Conservation (phyloP, 805 yeast genomes). For the Kodamaea kakaduensis region DNA sequence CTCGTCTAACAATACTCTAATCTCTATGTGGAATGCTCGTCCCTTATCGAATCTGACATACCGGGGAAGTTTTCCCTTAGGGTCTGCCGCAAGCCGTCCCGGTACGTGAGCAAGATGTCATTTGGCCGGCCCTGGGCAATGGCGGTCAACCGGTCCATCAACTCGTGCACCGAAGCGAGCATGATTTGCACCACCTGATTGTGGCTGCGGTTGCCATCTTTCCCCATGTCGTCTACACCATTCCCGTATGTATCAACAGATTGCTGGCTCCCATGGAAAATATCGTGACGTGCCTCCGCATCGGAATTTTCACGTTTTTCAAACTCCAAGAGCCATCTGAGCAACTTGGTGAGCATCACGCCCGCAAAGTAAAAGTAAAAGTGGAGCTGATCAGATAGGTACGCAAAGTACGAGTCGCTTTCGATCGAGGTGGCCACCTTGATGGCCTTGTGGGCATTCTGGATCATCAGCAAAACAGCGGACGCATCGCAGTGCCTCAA, state of each 20-base stretch:
- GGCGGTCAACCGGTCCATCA: constrained; percentile 27
- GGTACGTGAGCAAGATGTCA: constrained; percentile 31
- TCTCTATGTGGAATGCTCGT: too few species aligned
- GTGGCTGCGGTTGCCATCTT: too few species aligned
- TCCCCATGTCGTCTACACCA: too few species aligned
- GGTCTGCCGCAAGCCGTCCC: constrained; percentile 16
- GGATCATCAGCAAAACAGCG: constrained; percentile 32
- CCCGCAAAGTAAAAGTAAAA: constrained; percentile 46
- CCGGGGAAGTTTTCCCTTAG: constrained; percentile 6
- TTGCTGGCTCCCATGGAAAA: too few species aligned
- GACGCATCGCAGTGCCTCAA: constrained; percentile 23
- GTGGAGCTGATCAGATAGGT: constrained; percentile 68
- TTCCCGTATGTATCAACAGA: too few species aligned
- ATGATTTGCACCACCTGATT: not conserved
- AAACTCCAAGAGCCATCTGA: constrained; percentile 10
- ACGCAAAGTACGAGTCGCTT: constrained; percentile 58
- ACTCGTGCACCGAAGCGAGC: constrained; percentile 14
- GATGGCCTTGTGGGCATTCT: constrained; percentile 41
- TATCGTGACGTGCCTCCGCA: constrained; percentile 9
- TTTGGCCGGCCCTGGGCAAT: constrained; percentile 24
- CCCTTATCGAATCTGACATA: too few species aligned
- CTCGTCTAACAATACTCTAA: too few species aligned
- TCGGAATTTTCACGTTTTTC: constrained; percentile 7
- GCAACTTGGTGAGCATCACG: constrained; percentile 29
- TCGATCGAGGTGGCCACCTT: constrained; percentile 38